Conservation (phyloP, 768 basidiomycete genomes). For the Calocybe gangraenosa region DNA sequence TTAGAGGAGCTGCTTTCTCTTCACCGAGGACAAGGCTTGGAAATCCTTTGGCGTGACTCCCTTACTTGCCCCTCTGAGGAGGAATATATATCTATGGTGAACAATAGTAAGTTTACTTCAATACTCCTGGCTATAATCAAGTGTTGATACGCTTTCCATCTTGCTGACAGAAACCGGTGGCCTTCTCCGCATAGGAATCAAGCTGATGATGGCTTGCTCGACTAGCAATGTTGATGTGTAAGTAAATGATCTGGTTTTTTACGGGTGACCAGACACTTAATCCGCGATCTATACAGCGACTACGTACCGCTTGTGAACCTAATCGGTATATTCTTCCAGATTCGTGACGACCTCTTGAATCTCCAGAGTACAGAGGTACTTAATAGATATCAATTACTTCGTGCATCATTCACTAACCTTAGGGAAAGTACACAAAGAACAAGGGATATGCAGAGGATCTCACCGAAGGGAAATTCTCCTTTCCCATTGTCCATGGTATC, state of each 20-base stretch:
- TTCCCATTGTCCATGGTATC: slow-evolving; percentile 90
- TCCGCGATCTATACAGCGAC: slow-evolving; percentile 44
- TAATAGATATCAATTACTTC: not conserved
- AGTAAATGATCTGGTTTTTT: slow-evolving; percentile 14
- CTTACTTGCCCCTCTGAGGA: slow-evolving; percentile 90
- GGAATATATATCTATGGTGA: slow-evolving; percentile 94
- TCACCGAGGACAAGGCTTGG: slow-evolving; percentile 93
- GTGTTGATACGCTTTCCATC: not conserved
- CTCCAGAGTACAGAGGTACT: slow-evolving; percentile 79
- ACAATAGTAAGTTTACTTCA: slow-evolving; percentile 63
- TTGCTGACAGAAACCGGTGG: slow-evolving; percentile 88
- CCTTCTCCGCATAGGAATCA: slow-evolving; percentile 86
- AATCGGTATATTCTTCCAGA: slow-evolving; percentile 93
- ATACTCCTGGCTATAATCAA: not conserved
- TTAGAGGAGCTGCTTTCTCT: slow-evolving; percentile 71
- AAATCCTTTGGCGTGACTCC: slow-evolving; percentile 92
- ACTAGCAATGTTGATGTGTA: slow-evolving; percentile 60
- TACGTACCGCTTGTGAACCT: slow-evolving; percentile 92
- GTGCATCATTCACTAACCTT: not conserved
- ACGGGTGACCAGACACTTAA: not conserved
- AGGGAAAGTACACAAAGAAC: slow-evolving; percentile 70
- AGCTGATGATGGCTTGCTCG: slow-evolving; percentile 92
- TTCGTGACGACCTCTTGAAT: slow-evolving; percentile 97
- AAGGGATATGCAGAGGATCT: slow-evolving; percentile 93
- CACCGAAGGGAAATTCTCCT: slow-evolving; percentile 96